A percentile compares a stretch with the other conserved stretches of the same genome.
phyloP scores from a whole-genome alignment of 1,139 yeast species.

The Yamadazyma dushanensis region DNA sequence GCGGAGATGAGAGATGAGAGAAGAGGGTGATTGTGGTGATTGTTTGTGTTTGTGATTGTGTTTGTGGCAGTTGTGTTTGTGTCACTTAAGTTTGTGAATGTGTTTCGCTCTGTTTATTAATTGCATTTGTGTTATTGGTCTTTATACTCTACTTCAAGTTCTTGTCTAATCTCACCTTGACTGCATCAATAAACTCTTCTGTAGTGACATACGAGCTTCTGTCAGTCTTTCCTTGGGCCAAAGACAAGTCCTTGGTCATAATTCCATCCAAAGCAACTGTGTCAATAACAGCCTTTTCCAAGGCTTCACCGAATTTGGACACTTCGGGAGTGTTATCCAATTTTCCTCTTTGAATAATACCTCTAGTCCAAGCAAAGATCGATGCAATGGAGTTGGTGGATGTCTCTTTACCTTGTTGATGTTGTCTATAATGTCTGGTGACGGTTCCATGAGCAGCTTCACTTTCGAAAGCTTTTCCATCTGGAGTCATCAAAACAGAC shows the following conservation, averaged over 20 bases:
- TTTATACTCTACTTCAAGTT: background rate
- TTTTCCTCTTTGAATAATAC: constrained; percentile 77
- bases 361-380: constrained; percentile 86
- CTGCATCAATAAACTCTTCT: constrained; percentile 73
- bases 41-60: too few species aligned
- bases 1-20: background rate
- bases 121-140: too few species aligned
- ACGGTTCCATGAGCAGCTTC: constrained; percentile 91
- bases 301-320: constrained; percentile 60
- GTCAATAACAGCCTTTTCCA: constrained; percentile 70
- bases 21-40: too few species aligned
- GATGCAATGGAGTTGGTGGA: constrained; percentile 85
- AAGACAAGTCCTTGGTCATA: constrained; percentile 83
- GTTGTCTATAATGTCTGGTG: constrained; percentile 82
- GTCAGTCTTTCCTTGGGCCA: constrained; percentile 67
- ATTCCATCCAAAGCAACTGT: constrained; percentile 75
- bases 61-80: too few species aligned
- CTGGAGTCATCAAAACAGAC: constrained; percentile 81
- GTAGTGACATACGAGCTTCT: constrained; percentile 72
- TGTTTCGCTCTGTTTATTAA: too few species aligned
- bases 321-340: constrained; percentile 73
- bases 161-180: constrained; percentile 22
- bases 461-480: constrained; percentile 78
- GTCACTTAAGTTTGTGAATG: too few species aligned
- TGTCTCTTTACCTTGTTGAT: constrained; percentile 81